Evolutionary conservation across 345 rosid genomes (phyloP).

Genomic region (Bretschneidera sinensis): DNA sequence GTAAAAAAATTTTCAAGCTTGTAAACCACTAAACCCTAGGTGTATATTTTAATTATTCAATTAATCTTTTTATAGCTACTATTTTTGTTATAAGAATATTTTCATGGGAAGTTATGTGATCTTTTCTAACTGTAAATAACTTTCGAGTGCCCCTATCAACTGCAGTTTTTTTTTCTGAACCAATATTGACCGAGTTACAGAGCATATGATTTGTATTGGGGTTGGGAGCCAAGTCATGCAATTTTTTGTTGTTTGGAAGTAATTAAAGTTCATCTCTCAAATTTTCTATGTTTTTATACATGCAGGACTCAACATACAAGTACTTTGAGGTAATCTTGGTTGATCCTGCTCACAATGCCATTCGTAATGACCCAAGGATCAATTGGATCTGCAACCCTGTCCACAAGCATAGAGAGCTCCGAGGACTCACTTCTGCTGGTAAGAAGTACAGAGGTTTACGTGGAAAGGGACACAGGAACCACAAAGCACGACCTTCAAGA

Average conservation of each 20-base stretch:
- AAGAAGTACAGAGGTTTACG: conserved; percentile 80
- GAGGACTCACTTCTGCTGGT: conserved; percentile 83
- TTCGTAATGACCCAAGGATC: conserved; percentile 76
- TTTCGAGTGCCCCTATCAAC: too few species aligned
- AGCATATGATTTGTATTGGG: too few species aligned
- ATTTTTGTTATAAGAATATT: conserved; percentile 11
- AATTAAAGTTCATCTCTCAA: too few species aligned
- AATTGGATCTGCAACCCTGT: conserved; percentile 86
- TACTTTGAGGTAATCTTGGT: conserved; percentile 72
- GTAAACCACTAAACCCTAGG: too few species aligned
- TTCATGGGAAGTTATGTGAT: background rate
- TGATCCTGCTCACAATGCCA: conserved; percentile 64
- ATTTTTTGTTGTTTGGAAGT: too few species aligned
- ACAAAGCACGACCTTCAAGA: conserved; percentile 74
- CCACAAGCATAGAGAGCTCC: conserved; percentile 80
- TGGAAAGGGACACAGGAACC: conserved; percentile 73
- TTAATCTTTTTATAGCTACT: background rate
- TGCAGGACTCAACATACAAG: conserved; percentile 78
- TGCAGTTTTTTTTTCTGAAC: too few species aligned
- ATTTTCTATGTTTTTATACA: background rate
- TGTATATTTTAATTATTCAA: background rate
- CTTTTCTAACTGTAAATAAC: too few species aligned
- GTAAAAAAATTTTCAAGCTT: background rate
- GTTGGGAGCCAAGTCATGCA: background rate
- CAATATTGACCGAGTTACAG: too few species aligned